A percentile compares a stretch with the other conserved stretches of the same genome.
These are phyloP conservation scores for Daldinia vernicosa DNA, from an alignment of 495 filamentous ascomycete species.

Conservation along the genomic window DNA sequence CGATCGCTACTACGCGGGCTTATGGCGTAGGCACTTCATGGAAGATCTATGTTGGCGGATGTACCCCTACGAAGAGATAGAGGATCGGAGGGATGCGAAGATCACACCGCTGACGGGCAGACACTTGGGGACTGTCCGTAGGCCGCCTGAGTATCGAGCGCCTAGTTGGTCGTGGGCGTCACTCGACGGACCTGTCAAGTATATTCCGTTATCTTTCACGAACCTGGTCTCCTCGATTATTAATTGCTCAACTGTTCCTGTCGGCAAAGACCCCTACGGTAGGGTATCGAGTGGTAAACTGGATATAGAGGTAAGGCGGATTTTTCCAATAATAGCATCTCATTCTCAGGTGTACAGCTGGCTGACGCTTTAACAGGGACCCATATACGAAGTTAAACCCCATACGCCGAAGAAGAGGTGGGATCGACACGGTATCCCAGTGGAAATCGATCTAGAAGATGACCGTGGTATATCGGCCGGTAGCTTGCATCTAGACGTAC, in stretches of 20 bases:
- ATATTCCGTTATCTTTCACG: conserved; percentile 29
- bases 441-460: conserved; percentile 33
- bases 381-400: conserved; percentile 24
- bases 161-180: conserved; percentile 30
- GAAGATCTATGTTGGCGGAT: conserved; percentile 30
- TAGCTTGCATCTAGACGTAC: conserved; percentile 24
- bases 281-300: conserved; percentile 21
- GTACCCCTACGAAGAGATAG: conserved; percentile 20
- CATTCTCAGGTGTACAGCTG: conserved; percentile 1
- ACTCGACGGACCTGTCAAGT: conserved; percentile 24
- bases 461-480: conserved; percentile 21
- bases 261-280: conserved; percentile 18
- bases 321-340: conserved; percentile 7
- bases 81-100: conserved; percentile 15
- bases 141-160: conserved; percentile 9
- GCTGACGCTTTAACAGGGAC: conserved; percentile 9
- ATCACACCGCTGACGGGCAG: conserved; percentile 16
- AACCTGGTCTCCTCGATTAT: conserved; percentile 5
- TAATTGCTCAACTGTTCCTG: conserved; percentile 10
- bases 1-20: conserved; percentile 14
- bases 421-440: conserved; percentile 30
- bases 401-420: conserved; percentile 19
- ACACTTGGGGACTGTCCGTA: conserved; percentile 6
- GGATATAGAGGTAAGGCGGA: conserved; percentile 22
- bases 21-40: conserved; percentile 31